Conservation (phyloP, 768 basidiomycete species). For the Psilocybe subaeruginosa region DNA sequence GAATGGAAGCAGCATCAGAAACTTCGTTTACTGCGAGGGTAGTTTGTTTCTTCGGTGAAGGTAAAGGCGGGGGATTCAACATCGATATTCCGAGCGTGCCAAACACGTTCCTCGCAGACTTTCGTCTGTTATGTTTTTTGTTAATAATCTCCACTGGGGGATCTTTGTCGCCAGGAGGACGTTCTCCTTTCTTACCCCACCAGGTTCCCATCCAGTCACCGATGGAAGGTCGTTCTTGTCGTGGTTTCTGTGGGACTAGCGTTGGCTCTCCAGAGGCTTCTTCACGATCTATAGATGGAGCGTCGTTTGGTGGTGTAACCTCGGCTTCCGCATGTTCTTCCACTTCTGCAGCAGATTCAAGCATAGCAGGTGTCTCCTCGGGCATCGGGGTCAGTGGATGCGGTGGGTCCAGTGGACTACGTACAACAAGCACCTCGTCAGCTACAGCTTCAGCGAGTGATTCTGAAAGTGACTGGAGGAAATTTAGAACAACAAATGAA, state of each 20-base stretch:
- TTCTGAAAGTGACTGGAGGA: slow-evolving; percentile 48
- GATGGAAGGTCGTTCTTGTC: slow-evolving; percentile 54
- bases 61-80: slow-evolving; percentile 48
- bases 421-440: slow-evolving; percentile 45
- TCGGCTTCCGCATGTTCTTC: slow-evolving; percentile 3
- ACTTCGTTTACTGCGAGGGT: slow-evolving; percentile 16
- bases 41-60: slow-evolving; percentile 25
- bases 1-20: slow-evolving; percentile 40
- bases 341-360: slow-evolving; percentile 14
- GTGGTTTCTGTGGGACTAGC: slow-evolving; percentile 25
- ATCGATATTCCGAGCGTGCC: slow-evolving; percentile 73
- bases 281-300: slow-evolving; percentile 7
- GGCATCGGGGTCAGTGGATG: slow-evolving; percentile 36
- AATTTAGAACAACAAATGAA: neutral
- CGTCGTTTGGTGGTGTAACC: slow-evolving; percentile 4
- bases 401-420: slow-evolving; percentile 34
- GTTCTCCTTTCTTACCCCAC: slow-evolving; percentile 57
- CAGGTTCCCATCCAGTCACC: slow-evolving; percentile 82
- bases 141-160: slow-evolving; percentile 18
- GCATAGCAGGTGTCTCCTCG: slow-evolving; percentile 29
- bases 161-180: slow-evolving; percentile 20
- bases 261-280: slow-evolving; percentile 22
- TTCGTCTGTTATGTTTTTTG: slow-evolving; percentile 35
- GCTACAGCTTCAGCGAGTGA: slow-evolving; percentile 59
- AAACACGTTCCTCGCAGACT: slow-evolving; percentile 66